Percentiles rank a stretch among this genome's conserved stretches.
Evolutionary conservation across 2,329 filamentous ascomycete species (phyloP).

Genomic region (Leptographium flavum): DNA sequence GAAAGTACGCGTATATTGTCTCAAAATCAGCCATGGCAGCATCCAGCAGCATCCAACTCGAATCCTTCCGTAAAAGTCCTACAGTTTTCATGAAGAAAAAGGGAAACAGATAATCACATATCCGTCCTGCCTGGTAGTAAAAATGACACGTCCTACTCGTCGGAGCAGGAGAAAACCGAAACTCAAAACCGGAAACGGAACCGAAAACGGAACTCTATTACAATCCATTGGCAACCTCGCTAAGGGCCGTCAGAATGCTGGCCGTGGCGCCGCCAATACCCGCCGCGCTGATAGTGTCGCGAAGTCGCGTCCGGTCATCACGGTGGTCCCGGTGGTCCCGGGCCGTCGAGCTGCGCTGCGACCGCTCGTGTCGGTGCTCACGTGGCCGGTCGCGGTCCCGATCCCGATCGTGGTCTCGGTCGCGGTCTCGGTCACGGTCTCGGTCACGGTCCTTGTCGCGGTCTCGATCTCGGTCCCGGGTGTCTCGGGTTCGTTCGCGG

Average conservation of each 20-base stretch:
- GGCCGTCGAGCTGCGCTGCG: not conserved
- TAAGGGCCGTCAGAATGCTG: conserved; percentile 41
- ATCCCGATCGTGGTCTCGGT: conserved; percentile 23
- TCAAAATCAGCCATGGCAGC: too few species aligned
- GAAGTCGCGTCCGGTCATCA: conserved; percentile 22
- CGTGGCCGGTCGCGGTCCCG: conserved; percentile 15
- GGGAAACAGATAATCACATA: too few species aligned
- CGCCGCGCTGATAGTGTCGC: conserved; percentile 41
- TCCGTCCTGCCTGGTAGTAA: too few species aligned
- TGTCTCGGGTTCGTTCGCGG: conserved; percentile 6
- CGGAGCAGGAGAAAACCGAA: not conserved
- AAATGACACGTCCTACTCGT: too few species aligned
- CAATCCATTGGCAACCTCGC: conserved; percentile 33
- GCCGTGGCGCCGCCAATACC: conserved; percentile 47
- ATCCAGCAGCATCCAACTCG: too few species aligned
- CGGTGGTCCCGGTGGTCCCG: conserved; percentile 3
- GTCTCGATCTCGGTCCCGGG: conserved; percentile 18
- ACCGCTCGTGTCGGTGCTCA: conserved; percentile 9
- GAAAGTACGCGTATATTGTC: too few species aligned
- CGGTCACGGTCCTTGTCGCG: conserved; percentile 17
- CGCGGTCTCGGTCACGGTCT: conserved; percentile 14
- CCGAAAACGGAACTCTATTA: conserved; percentile 5
- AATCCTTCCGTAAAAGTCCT: not conserved
- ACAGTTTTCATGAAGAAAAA: conserved; percentile 1
- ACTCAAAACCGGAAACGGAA: not conserved